Conservation (phyloP, 768 basidiomycete species). For the Tulasnella sp. region DNA sequence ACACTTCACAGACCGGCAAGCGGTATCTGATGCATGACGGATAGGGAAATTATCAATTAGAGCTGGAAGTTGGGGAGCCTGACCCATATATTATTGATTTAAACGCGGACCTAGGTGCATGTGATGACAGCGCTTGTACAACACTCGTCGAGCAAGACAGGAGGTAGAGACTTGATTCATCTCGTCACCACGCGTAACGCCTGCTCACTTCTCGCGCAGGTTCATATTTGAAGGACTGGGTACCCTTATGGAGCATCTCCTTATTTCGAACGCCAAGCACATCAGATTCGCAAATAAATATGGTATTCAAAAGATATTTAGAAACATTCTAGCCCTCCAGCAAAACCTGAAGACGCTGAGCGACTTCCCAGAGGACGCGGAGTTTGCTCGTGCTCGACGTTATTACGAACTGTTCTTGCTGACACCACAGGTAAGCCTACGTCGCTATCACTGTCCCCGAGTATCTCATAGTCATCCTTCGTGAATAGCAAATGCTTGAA, state of each 20-base stretch:
- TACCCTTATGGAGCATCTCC: conserved; percentile 67
- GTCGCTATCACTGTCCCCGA: background rate
- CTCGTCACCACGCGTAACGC: conserved; percentile 13
- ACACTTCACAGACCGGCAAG: background rate
- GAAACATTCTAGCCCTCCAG: conserved; percentile 83
- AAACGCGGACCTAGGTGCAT: conserved; percentile 63
- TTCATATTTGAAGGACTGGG: conserved; percentile 83
- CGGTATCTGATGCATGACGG: conserved; percentile 6
- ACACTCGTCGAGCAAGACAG: conserved; percentile 51
- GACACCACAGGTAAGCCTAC: conserved; percentile 52
- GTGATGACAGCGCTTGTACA: conserved; percentile 58
- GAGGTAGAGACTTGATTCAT: conserved; percentile 35
- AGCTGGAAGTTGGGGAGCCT: conserved; percentile 78
- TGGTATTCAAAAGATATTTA: conserved; percentile 75
- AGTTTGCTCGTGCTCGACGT: conserved; percentile 61
- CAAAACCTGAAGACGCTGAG: conserved; percentile 67
- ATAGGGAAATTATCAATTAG: conserved; percentile 75
- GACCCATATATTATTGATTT: conserved; percentile 81
- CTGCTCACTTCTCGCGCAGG: conserved; percentile 30
- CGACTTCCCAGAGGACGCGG: conserved; percentile 44
- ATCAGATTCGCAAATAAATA: conserved; percentile 56
- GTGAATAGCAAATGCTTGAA: conserved; percentile 59
- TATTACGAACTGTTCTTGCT: conserved; percentile 72
- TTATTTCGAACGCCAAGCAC: conserved; percentile 61
- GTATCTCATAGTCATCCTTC: background rate